phyloP scores from a whole-genome alignment of 805 yeast species.

The Saccharomycopsis capsularis region DNA sequence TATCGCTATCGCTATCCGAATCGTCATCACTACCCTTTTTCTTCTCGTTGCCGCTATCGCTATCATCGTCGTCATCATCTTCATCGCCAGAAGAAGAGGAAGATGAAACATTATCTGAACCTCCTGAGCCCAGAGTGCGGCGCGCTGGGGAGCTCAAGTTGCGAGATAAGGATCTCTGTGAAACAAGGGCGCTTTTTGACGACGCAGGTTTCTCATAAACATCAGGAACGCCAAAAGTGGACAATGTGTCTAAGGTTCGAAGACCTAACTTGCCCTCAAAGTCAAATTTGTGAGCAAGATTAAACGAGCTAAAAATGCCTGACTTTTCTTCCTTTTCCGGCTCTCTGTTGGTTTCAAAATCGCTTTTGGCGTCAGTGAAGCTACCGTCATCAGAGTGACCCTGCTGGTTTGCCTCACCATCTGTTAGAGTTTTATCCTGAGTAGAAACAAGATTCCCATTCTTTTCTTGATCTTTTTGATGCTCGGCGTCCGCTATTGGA shows the following conservation, averaged over 20 bases:
- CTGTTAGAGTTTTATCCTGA: no score
- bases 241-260: conserved; percentile 40
- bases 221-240: conserved; percentile 63
- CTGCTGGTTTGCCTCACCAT: not conserved
- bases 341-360: conserved; percentile 2
- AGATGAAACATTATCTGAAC: no score
- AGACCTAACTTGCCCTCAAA: not conserved
- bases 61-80: not conserved
- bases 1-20: conserved; percentile 20
- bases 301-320: not conserved
- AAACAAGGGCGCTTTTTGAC: not conserved
- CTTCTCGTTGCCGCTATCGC: not conserved
- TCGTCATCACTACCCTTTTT: conserved; percentile 18
- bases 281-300: no score
- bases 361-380: conserved; percentile 1
- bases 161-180: not conserved
- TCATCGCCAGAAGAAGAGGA: not conserved
- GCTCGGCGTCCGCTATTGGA: no score
- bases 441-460: no score
- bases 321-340: not conserved
- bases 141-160: no score
- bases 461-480: no score
- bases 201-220: conserved; percentile 43
- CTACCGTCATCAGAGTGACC: not conserved
- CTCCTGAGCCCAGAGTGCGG: no score